Evolutionary conservation across 169 alveolate species (phyloP).

Genomic region (Plasmodium vinckei): DNA sequence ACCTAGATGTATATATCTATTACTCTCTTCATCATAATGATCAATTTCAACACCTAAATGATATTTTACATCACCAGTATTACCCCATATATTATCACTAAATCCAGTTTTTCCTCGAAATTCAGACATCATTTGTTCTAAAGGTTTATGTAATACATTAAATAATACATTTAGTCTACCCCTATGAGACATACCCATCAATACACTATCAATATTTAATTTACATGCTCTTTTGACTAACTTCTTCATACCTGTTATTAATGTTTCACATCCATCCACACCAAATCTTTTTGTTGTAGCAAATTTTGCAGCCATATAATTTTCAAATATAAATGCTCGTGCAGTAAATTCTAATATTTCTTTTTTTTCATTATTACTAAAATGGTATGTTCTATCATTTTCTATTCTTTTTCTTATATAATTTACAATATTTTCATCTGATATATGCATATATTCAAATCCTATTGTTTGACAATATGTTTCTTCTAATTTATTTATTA

Average conservation of each 20-base stretch:
- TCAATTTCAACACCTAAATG: conserved; percentile 92
- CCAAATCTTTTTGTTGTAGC: conserved; percentile 96
- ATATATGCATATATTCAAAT: conserved; percentile 81
- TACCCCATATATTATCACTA: conserved; percentile 82
- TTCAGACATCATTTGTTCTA: conserved; percentile 92
- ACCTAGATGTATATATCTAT: conserved; percentile 83
- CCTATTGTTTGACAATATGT: conserved; percentile 83
- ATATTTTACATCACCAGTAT: conserved; percentile 95
- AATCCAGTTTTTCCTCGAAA: conserved; percentile 87
- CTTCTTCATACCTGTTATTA: conserved; percentile 89
- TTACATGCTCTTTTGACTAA: conserved; percentile 55
- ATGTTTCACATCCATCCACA: conserved; percentile 93
- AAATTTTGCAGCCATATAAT: conserved; percentile 84
- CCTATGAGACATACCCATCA: conserved; percentile 97
- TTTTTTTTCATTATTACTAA: conserved; percentile 59
- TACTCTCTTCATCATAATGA: conserved; percentile 83
- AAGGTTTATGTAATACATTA: conserved; percentile 92
- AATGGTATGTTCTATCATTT: conserved; percentile 60
- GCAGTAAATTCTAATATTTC: conserved; percentile 74
- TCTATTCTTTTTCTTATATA: conserved; percentile 82
- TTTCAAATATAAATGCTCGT: conserved; percentile 82
- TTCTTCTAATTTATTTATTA: conserved; percentile 72
- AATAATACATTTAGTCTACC: conserved; percentile 94
- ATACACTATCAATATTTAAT: conserved; percentile 88
- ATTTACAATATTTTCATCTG: conserved; percentile 76